Evolutionary conservation across 1,284 basidiomycete species (phyloP).

Genomic region (Puccinia hordei): DNA sequence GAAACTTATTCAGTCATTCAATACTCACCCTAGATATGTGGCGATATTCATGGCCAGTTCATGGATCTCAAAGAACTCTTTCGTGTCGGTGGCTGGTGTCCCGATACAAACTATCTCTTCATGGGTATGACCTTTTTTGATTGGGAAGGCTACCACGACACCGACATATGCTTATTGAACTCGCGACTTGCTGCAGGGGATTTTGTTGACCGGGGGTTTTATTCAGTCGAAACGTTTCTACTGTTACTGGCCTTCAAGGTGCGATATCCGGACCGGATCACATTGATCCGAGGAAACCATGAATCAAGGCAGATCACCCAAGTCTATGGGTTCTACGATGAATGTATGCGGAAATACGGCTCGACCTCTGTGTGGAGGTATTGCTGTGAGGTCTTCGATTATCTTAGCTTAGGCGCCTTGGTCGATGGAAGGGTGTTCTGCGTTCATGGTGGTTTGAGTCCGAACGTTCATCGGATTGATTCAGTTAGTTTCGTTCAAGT

Average conservation of each 20-base stretch:
- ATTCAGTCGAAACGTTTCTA: slow-evolving; percentile 94
- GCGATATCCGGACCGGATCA: slow-evolving; percentile 95
- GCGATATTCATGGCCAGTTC: slow-evolving; percentile 98
- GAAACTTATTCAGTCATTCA: slow-evolving; percentile 32
- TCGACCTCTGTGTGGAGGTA: slow-evolving; percentile 94
- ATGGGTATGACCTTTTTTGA: slow-evolving; percentile 70
- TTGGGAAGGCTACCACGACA: slow-evolving; percentile 27
- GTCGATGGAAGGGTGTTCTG: slow-evolving; percentile 92
- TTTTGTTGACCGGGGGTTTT: slow-evolving; percentile 95
- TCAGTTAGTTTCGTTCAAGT: slow-evolving; percentile 50
- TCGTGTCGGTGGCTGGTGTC: slow-evolving; percentile 90
- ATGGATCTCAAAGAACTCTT: slow-evolving; percentile 97
- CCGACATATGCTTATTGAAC: neutral
- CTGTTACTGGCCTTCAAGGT: slow-evolving; percentile 93
- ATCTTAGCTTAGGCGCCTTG: slow-evolving; percentile 87
- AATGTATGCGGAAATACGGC: slow-evolving; percentile 95
- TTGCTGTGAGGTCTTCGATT: slow-evolving; percentile 98
- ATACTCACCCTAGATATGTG: slow-evolving; percentile 74
- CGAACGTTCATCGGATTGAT: slow-evolving; percentile 54
- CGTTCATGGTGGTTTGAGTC: slow-evolving; percentile 86
- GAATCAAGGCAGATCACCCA: slow-evolving; percentile 99
- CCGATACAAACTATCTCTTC: slow-evolving; percentile 95
- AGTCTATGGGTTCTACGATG: slow-evolving; percentile 99
- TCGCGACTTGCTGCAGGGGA: slow-evolving; percentile 65
- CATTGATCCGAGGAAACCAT: slow-evolving; percentile 95